These are phyloP conservation scores for Lenwebbia sp. DNA, from an alignment of 345 rosid species.

Conservation along the genomic window DNA sequence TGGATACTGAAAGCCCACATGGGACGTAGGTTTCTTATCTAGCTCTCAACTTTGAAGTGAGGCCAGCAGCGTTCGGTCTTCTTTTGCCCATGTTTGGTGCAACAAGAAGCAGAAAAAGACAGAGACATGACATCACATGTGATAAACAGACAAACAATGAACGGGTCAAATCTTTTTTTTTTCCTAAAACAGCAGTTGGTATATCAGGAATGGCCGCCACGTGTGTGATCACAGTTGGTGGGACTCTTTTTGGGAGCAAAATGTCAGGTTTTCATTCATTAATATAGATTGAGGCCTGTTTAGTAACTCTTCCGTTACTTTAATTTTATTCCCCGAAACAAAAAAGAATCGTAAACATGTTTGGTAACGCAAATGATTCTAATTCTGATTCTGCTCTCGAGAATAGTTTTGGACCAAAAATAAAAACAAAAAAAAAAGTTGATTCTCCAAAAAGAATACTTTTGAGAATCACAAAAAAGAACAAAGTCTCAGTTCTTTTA, in stretches of 20 bases:
- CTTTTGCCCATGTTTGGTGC: background rate
- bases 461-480: too few relatives aligned
- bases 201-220: background rate
- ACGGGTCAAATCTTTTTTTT: background rate
- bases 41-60: background rate
- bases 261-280: background rate
- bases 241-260: too few relatives aligned
- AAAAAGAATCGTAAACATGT: too few relatives aligned
- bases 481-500: too few relatives aligned
- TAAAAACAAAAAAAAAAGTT: too few relatives aligned
- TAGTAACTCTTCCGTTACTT: too few relatives aligned
- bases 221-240: background rate
- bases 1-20: slow-evolving; percentile 47
- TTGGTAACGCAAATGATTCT: too few relatives aligned
- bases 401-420: too few relatives aligned
- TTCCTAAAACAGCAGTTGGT: background rate
- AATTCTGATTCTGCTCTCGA: too few relatives aligned
- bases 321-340: too few relatives aligned
- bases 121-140: background rate
- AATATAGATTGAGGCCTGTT: too few relatives aligned
- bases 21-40: background rate
- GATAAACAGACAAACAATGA: background rate
- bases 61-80: background rate
- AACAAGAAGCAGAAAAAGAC: background rate
- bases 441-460: too few relatives aligned